phyloP scores from a whole-genome alignment of 805 yeast genomes.

The Tetrapisispora nanseiensis region DNA sequence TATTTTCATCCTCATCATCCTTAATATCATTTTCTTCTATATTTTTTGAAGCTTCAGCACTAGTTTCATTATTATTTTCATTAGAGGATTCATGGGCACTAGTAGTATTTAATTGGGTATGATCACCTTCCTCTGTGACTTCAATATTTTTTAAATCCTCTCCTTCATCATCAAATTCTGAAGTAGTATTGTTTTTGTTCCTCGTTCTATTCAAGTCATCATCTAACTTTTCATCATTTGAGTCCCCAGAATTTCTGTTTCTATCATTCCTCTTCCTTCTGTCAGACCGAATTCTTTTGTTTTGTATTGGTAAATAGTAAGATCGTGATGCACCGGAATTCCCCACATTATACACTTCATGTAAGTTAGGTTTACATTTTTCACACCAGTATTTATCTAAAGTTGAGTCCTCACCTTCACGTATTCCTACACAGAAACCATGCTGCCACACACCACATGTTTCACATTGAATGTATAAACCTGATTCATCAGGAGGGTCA shows the following conservation, averaged over 20 bases:
- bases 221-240: neutral
- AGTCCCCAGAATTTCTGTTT: neutral
- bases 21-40: neutral
- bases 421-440: constrained; percentile 87
- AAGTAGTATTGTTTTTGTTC: neutral
- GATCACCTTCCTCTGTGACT: no score
- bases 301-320: constrained; percentile 34
- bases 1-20: constrained; percentile 10
- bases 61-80: neutral
- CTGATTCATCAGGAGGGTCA: constrained; percentile 41
- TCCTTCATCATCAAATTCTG: neutral
- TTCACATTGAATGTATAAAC: constrained; percentile 78
- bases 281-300: constrained; percentile 26
- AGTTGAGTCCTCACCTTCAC: constrained; percentile 52
- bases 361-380: constrained; percentile 76
- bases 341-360: constrained; percentile 30
- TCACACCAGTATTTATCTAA: constrained; percentile 93
- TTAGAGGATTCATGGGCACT: neutral
- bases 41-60: neutral
- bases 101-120: no score
- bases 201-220: neutral
- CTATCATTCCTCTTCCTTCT: constrained; percentile 13
- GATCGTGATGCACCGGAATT: constrained; percentile 18
- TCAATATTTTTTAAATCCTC: no score
- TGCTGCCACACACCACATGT: constrained; percentile 95